phyloP scores from a whole-genome alignment of 208 protist genomes.

The Strigomonas oncopelti region DNA sequence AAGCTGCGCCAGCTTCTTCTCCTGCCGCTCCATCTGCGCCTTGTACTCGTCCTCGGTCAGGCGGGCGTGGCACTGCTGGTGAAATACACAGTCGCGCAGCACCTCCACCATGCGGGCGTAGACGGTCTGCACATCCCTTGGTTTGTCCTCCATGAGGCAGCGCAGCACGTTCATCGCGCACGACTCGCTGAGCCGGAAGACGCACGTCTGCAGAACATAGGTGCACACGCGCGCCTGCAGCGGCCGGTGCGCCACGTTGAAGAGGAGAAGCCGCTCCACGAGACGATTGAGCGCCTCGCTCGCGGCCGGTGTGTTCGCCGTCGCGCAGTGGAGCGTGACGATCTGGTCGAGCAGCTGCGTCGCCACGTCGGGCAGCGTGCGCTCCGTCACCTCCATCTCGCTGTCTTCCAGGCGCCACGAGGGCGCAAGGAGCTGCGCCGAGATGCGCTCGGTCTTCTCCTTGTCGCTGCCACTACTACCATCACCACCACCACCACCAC shows the following conservation, averaged over 20 bases:
- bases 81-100: slow-evolving; percentile 2
- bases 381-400: not conserved
- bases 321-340: not conserved
- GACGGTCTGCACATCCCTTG: not conserved
- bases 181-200: not conserved
- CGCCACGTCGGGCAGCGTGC: not conserved
- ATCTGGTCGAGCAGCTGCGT: not conserved
- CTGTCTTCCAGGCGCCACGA: not conserved
- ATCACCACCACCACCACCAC: no score
- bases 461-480: not conserved
- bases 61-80: slow-evolving; percentile 6
- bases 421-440: not conserved
- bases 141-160: not conserved
- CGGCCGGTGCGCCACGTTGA: not conserved
- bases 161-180: slow-evolving; percentile 2
- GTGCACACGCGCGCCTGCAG: not conserved
- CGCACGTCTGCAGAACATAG: slow-evolving; percentile 1
- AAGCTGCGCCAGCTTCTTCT: not conserved
- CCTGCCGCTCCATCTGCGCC: not conserved
- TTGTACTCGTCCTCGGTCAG: not conserved
- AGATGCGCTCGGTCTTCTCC: slow-evolving; percentile 1
- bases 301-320: not conserved
- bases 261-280: not conserved
- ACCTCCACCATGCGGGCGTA: slow-evolving; percentile 8
- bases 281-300: not conserved